These are phyloP conservation scores for Trichoderma polysporum DNA, from an alignment of 2,329 filamentous ascomycete genomes.

Conservation along the genomic window DNA sequence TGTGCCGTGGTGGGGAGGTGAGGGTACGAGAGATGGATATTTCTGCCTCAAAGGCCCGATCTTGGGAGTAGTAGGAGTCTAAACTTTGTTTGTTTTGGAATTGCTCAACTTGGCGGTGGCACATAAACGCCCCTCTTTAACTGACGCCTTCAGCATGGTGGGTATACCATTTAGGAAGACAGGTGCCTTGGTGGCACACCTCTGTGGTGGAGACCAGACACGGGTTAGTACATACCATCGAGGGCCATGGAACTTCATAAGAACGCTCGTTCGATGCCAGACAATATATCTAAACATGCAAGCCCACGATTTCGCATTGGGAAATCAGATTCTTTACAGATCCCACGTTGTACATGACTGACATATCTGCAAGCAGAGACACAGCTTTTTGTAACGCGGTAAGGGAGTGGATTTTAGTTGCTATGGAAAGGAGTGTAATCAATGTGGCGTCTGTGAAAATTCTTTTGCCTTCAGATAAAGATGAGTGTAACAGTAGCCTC, in stretches of 20 bases:
- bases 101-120: background rate
- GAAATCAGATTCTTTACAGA: background rate
- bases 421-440: background rate
- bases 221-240: background rate
- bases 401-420: background rate
- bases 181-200: background rate
- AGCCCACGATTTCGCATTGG: background rate
- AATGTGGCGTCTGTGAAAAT: background rate
- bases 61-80: background rate
- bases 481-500: background rate
- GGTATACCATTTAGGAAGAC: background rate
- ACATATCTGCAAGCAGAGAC: background rate
- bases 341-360: background rate
- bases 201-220: background rate
- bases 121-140: background rate
- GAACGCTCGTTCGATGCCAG: background rate
- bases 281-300: constrained; percentile 1
- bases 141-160: background rate
- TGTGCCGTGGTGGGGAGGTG: background rate
- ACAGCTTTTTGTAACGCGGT: background rate
- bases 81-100: background rate
- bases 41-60: constrained; percentile 1
- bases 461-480: background rate
- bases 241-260: background rate
- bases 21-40: background rate